These are phyloP conservation scores for Urtica urens DNA, from an alignment of 306 rosid genomes.

Conservation along the genomic window DNA sequence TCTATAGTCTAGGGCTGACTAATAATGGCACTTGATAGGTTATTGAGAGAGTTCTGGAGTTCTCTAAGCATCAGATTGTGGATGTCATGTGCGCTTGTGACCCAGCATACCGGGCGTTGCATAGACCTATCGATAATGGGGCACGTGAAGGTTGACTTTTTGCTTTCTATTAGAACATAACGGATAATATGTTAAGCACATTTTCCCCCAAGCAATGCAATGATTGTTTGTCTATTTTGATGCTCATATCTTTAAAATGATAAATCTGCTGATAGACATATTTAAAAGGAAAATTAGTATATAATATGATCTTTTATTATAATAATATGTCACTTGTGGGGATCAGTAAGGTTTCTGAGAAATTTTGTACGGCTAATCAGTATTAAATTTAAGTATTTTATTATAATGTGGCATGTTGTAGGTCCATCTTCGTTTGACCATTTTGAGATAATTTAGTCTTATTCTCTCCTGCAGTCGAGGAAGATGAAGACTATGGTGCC, in stretches of 20 bases:
- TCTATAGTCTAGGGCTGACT: too few species aligned
- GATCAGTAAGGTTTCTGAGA: too few species aligned
- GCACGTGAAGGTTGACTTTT: conserved; percentile 59
- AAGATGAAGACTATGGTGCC: conserved; percentile 59
- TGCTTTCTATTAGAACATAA: not conserved
- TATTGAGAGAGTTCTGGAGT: conserved; percentile 94
- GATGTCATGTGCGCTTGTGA: conserved; percentile 92
- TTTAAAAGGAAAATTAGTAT: too few species aligned
- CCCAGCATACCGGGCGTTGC: conserved; percentile 82
- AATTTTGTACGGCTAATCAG: too few species aligned
- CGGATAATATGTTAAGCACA: too few species aligned
- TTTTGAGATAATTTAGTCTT: not conserved
- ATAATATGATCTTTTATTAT: too few species aligned
- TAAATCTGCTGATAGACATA: not conserved
- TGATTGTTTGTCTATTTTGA: not conserved
- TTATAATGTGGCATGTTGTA: too few species aligned
- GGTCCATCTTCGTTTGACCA: not conserved
- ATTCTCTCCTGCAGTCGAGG: conserved; percentile 38
- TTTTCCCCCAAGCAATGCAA: too few species aligned
- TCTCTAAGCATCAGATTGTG: conserved; percentile 79
- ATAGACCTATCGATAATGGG: conserved; percentile 68
- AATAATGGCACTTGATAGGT: too few species aligned
- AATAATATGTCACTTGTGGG: too few species aligned
- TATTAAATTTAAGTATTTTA: too few species aligned
- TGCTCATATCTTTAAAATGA: not conserved